Conservation (phyloP, 306 rosid species). For the Amphicarpaea edgeworthii region DNA sequence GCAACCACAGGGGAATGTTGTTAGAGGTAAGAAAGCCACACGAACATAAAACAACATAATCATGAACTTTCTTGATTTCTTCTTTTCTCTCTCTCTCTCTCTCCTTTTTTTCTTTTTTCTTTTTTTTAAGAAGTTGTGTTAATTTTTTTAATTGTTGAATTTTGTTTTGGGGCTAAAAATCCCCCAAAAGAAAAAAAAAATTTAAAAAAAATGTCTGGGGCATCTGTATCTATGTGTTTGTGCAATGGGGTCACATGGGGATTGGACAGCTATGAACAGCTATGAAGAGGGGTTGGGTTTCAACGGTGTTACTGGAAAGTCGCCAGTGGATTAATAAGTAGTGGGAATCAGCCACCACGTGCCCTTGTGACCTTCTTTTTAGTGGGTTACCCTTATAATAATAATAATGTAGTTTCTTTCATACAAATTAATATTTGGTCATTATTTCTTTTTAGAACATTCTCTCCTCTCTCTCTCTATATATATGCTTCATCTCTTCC, state of each 20-base stretch:
- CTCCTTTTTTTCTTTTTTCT: too few relatives aligned
- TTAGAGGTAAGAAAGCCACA: slow-evolving; percentile 37
- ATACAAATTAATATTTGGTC: slow-evolving; percentile 17
- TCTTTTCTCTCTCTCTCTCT: background rate
- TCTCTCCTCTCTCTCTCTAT: slow-evolving; percentile 9
- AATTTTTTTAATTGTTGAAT: slow-evolving; percentile 11
- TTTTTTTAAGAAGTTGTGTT: background rate
- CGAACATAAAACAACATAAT: slow-evolving; percentile 28
- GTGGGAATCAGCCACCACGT: slow-evolving; percentile 85
- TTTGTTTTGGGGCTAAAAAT: slow-evolving; percentile 26
- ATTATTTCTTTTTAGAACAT: slow-evolving; percentile 15
- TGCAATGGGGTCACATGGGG: slow-evolving; percentile 68
- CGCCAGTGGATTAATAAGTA: slow-evolving; percentile 57
- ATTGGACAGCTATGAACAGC: slow-evolving; percentile 94
- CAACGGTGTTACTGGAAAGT: slow-evolving; percentile 93
- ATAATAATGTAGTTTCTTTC: slow-evolving; percentile 34
- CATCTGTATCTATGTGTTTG: slow-evolving; percentile 44
- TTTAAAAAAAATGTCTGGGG: slow-evolving; percentile 17
- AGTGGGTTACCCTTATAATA: slow-evolving; percentile 48
- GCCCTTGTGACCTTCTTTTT: slow-evolving; percentile 64
- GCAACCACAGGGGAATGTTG: slow-evolving; percentile 43
- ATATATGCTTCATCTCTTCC: background rate
- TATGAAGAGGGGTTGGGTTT: slow-evolving; percentile 66
- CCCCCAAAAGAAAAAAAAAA: slow-evolving; percentile 20
- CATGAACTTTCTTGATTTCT: background rate